These are phyloP conservation scores for Fusarium sp. DNA, from an alignment of 2,329 filamentous ascomycete species.

Conservation along the genomic window DNA sequence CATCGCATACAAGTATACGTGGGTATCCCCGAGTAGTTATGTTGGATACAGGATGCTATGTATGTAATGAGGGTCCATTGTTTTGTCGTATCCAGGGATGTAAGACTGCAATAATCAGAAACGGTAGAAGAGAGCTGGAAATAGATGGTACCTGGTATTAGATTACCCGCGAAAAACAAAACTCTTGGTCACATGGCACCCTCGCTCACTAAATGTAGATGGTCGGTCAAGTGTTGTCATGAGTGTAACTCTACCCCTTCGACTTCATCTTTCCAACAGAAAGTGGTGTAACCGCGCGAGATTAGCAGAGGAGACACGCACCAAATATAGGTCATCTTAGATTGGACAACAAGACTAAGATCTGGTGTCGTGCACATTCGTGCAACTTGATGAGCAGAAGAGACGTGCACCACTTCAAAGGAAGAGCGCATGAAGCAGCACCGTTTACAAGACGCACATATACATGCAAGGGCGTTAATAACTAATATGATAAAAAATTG, in stretches of 20 bases:
- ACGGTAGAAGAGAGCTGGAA: background rate
- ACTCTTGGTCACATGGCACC: background rate
- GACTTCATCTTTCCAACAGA: conserved; percentile 8
- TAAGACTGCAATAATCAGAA: background rate
- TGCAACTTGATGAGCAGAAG: conserved; percentile 3
- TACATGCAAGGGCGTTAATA: conserved; percentile 1
- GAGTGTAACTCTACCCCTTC: conserved; percentile 1
- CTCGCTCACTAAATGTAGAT: background rate
- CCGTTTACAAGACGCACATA: conserved; percentile 13
- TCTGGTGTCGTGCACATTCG: conserved; percentile 3
- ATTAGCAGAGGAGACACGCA: conserved; percentile 11
- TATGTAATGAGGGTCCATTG: background rate
- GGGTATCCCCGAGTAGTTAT: background rate
- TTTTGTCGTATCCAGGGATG: background rate
- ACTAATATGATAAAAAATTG: background rate
- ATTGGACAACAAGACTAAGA: conserved; percentile 4
- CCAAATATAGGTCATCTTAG: conserved; percentile 29
- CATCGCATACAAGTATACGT: background rate
- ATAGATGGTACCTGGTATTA: background rate
- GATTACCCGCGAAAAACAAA: background rate
- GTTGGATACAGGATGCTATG: background rate
- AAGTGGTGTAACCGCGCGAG: conserved; percentile 14
- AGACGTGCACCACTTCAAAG: background rate
- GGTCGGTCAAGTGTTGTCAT: background rate
- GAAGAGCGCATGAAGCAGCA: conserved; percentile 7